Conservation (phyloP, 106 monocot species). For the Dactylorhiza incarnata region DNA sequence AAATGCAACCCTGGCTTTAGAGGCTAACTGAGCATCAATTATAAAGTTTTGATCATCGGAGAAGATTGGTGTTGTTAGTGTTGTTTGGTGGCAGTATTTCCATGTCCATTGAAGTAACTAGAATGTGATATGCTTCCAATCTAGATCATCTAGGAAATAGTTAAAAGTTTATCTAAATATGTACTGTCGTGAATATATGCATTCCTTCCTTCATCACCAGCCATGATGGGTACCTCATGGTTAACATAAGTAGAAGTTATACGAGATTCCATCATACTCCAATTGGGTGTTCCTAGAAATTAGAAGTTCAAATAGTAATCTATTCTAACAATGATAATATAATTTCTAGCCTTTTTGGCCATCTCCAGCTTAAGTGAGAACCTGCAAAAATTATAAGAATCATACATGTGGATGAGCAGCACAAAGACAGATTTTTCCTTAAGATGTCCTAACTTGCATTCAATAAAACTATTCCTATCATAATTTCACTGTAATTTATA, state of each 20-base stretch:
- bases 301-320: conserved; percentile 57
- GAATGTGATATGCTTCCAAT: too few relatives aligned
- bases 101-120: too few relatives aligned
- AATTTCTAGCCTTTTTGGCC: conserved; percentile 7
- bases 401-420: background rate
- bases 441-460: background rate
- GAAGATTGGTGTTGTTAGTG: too few relatives aligned
- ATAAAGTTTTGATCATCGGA: too few relatives aligned
- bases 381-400: background rate
- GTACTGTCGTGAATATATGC: too few relatives aligned
- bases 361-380: conserved; percentile 5
- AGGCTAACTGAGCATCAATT: too few relatives aligned
- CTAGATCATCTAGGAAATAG: too few relatives aligned
- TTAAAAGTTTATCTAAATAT: too few relatives aligned
- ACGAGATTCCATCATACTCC: conserved; percentile 48
- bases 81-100: too few relatives aligned
- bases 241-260: conserved; percentile 31
- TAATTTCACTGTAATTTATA: too few relatives aligned
- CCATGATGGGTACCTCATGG: conserved; percentile 13
- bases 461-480: background rate
- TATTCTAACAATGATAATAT: conserved; percentile 48
- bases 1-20: too few relatives aligned
- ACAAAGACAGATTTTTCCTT: background rate
- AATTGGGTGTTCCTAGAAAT: conserved; percentile 36
- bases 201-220: too few relatives aligned